Conservation (phyloP, 768 basidiomycete genomes). For the Coprinopsis marcescibilis region DNA sequence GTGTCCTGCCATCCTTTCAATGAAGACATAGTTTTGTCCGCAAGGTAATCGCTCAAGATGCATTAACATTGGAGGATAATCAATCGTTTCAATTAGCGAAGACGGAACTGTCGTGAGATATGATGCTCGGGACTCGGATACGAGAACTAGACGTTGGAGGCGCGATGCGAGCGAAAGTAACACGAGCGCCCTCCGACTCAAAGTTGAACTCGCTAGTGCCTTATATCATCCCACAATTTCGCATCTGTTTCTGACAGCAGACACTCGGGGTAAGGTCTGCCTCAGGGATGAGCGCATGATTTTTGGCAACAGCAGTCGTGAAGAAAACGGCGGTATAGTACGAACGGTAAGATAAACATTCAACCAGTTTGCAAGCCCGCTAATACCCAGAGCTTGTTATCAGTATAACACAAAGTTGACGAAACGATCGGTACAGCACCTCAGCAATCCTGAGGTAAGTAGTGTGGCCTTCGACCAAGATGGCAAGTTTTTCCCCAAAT, state of each 20-base stretch:
- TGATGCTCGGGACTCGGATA: constrained; percentile 42
- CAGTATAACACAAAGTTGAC: constrained; percentile 42
- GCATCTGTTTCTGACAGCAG: constrained; percentile 63
- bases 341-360: constrained; percentile 33
- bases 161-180: no score
- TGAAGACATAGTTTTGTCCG: constrained; percentile 65
- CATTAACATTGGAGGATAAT: constrained; percentile 12
- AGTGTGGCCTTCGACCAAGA: constrained; percentile 65
- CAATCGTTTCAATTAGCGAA: constrained; percentile 38
- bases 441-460: constrained; percentile 61
- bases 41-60: constrained; percentile 38
- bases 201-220: constrained; percentile 55
- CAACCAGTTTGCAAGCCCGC: constrained; percentile 1
- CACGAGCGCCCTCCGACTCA: constrained; percentile 48
- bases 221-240: constrained; percentile 65
- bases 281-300: constrained; percentile 72
- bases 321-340: constrained; percentile 49
- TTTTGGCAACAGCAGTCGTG: constrained; percentile 45
- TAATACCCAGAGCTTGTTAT: background rate
- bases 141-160: constrained; percentile 32
- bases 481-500: constrained; percentile 34
- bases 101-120: constrained; percentile 63
- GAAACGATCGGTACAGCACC: constrained; percentile 28
- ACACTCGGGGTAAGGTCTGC: constrained; percentile 50
- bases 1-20: constrained; percentile 61